phyloP scores from a whole-genome alignment of 176 grass and related monocot species.

The Panicum miliaceum region DNA sequence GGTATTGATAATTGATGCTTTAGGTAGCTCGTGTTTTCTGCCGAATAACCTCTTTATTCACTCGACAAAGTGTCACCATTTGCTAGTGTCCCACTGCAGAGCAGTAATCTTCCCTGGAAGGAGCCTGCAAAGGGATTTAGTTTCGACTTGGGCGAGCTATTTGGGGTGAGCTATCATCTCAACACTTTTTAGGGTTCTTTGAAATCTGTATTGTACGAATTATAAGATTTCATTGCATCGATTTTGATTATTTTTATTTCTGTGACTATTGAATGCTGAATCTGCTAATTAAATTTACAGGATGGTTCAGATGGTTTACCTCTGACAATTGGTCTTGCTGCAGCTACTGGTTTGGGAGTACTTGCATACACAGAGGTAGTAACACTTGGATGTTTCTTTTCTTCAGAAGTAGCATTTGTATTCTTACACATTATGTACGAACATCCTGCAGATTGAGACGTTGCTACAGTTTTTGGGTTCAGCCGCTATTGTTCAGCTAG shows the following conservation, averaged over 20 bases:
- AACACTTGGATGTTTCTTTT: background rate
- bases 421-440: constrained; percentile 27
- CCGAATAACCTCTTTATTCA: constrained; percentile 27
- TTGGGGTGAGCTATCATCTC: constrained; percentile 66
- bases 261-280: constrained; percentile 23
- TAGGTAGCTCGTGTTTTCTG: constrained; percentile 8
- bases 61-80: constrained; percentile 49
- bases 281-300: constrained; percentile 41
- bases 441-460: constrained; percentile 78
- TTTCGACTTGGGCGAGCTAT: constrained; percentile 69
- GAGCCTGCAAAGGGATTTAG: constrained; percentile 66
- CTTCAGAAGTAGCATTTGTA: constrained; percentile 6
- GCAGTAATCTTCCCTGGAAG: constrained; percentile 84
- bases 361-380: constrained; percentile 85
- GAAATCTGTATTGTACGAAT: background rate
- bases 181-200: background rate
- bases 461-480: constrained; percentile 94
- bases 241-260: constrained; percentile 1
- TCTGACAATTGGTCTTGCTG: constrained; percentile 81
- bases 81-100: constrained; percentile 66
- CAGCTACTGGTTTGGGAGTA: constrained; percentile 82
- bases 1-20: constrained; percentile 54
- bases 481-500: constrained; percentile 81
- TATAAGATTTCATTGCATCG: background rate
- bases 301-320: constrained; percentile 72